A percentile compares a stretch with the other conserved stretches of the same genome.
These are phyloP conservation scores for Microcyclospora tardicrescens DNA, from an alignment of 2,329 filamentous ascomycete genomes.

Conservation along the genomic window DNA sequence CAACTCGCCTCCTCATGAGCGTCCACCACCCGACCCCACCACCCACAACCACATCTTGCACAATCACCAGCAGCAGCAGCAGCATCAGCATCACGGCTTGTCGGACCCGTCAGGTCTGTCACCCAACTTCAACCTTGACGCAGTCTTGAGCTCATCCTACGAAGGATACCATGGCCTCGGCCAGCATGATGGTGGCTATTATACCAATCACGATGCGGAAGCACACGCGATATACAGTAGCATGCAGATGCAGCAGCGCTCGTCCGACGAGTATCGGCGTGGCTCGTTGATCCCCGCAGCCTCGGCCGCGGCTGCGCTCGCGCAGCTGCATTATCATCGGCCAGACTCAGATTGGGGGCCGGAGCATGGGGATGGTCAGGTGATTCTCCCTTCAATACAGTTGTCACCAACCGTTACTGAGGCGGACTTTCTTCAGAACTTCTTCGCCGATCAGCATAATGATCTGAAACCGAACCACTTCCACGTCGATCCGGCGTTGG, in stretches of 20 bases:
- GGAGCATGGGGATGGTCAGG: constrained; percentile 19
- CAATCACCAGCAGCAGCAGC: constrained; percentile 11
- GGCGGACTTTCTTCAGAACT: constrained; percentile 26
- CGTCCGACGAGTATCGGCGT: constrained; percentile 55
- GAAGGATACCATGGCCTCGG: constrained; percentile 22
- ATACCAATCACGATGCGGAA: constrained; percentile 45
- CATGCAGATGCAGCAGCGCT: constrained; percentile 43
- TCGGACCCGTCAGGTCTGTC: constrained; percentile 25
- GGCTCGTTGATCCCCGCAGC: constrained; percentile 53
- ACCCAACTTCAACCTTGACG: constrained; percentile 21
- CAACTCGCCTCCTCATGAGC: constrained; percentile 69
- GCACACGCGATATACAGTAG: constrained; percentile 44
- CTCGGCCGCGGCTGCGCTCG: constrained; percentile 73
- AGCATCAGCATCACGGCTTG: background rate
- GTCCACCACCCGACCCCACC: constrained; percentile 39
- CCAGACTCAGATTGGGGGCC: constrained; percentile 66
- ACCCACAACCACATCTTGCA: constrained; percentile 23
- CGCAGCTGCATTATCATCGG: constrained; percentile 71
- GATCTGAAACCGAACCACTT: constrained; percentile 19
- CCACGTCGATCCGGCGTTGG: constrained; percentile 35
- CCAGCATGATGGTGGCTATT: constrained; percentile 32
- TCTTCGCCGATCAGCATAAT: constrained; percentile 29
- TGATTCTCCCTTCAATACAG: constrained; percentile 22
- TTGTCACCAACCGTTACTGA: constrained; percentile 24
- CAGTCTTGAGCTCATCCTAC: constrained; percentile 21